Evolutionary conservation across 352 stramenopile genomes (phyloP), one percentile per base, ranked within the genome.

Genomic region (Phytopythium montanum): DNA sequence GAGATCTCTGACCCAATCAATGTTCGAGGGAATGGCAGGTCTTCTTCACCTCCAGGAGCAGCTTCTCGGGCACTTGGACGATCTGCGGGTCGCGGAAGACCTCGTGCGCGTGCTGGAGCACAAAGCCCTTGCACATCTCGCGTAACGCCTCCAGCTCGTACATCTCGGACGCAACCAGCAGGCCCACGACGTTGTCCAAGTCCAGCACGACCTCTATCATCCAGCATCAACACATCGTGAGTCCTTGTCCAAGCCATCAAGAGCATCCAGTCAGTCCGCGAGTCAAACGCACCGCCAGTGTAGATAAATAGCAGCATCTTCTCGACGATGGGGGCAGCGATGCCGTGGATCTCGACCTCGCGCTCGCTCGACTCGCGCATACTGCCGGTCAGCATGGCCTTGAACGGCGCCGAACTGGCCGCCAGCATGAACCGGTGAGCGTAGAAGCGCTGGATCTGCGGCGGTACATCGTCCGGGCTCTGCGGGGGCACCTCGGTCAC

Each of bases 301-400:
- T 95, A 95, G 59, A 95, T 92, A 58, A 86, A 95, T 28, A 85
- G 55, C 56, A 95, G 66, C 76, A 95, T 89, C 62, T 94, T 92
- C 59, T 93, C 72, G 46, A 95, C 70, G 58, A 89, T 77, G 5
- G 48, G 59, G 12, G 78, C 59, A 29, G 82, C 76, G 42, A 95
- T 75, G 38, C 75, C 82, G 56, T 87, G 68, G 36, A 95, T 73
- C 39, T 88, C 70, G 51, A 95, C 86, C 38, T 95, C 77, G 1
- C 77, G 76, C 58, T 89, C 63, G 4, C 64, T 79, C 9, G 84
- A 76, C 57, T 95, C 86, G 16, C 83, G 76, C 86, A 95, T 95
- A 12, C 62, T 68, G 16, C 86, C 86, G 2, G 82, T 95, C 42
- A 95, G 65, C 86, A 95, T 95, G 0, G 75, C 84, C n/a, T 81